A percentile compares a stretch with the other conserved stretches of the same genome.
Conservation (phyloP, 208 protist genomes). For the Endotrypanum monterogeii region DNA sequence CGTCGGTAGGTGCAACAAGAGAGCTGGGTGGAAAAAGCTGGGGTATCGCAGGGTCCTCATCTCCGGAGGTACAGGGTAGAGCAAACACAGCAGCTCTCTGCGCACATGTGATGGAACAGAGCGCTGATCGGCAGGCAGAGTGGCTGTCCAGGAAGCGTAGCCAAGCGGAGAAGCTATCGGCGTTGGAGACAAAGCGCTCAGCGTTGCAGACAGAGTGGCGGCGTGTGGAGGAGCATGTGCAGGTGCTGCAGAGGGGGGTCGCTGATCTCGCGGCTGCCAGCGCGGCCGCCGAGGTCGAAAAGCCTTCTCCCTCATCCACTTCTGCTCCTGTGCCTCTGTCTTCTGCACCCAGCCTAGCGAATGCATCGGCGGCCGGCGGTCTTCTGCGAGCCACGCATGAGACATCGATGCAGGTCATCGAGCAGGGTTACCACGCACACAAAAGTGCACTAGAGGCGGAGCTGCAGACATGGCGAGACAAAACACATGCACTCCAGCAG, state of each 20-base stretch:
- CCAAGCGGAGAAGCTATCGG: slow-evolving; percentile 6
- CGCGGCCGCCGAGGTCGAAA: neutral
- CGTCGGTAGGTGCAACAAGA: neutral
- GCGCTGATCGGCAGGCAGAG: slow-evolving; percentile 18
- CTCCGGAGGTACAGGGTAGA: slow-evolving; percentile 4
- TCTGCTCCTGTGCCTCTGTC: slow-evolving; percentile 3
- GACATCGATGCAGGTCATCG: slow-evolving; percentile 32
- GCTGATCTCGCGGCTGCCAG: neutral
- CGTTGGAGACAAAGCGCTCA: slow-evolving; percentile 8
- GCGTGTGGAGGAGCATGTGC: slow-evolving; percentile 13
- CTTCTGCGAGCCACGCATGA: slow-evolving; percentile 23
- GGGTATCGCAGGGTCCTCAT: neutral
- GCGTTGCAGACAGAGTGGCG: slow-evolving; percentile 14
- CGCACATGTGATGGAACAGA: slow-evolving; percentile 20
- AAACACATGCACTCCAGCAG: slow-evolving; percentile 16
- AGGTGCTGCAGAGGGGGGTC: slow-evolving; percentile 12
- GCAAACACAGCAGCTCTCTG: slow-evolving; percentile 2
- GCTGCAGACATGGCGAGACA: slow-evolving; percentile 21
- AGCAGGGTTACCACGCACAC: slow-evolving; percentile 41
- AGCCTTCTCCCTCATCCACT: neutral
- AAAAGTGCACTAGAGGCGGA: slow-evolving; percentile 34
- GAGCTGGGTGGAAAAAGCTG: neutral
- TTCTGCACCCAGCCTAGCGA: neutral
- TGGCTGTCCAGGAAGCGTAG: slow-evolving; percentile 5
- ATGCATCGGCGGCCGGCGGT: slow-evolving; percentile 4